These are phyloP conservation scores for Centrapalus pauciflorus DNA, from an alignment of 129 eudicot genomes.

Conservation along the genomic window DNA sequence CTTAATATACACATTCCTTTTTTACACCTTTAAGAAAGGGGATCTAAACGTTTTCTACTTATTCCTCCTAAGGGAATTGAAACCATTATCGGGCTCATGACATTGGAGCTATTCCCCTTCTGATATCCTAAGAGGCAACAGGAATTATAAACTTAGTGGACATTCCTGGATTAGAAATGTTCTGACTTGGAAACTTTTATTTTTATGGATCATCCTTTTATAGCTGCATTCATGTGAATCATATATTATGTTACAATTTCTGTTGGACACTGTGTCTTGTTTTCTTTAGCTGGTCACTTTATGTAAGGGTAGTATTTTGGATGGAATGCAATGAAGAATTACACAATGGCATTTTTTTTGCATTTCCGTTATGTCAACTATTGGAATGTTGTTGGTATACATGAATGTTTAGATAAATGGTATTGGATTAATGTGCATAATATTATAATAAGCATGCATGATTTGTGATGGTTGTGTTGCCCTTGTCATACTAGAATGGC, in stretches of 20 bases:
- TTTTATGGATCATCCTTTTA: background rate
- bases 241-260: background rate
- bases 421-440: too few species aligned
- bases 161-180: too few species aligned
- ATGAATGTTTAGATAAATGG: too few species aligned
- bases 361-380: too few species aligned
- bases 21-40: background rate
- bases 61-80: background rate
- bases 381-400: too few species aligned
- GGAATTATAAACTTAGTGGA: background rate
- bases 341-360: background rate
- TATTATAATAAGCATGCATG: background rate
- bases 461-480: background rate
- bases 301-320: background rate
- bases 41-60: background rate
- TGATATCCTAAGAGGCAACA: background rate
- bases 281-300: background rate
- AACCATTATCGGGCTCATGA: background rate
- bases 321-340: background rate
- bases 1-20: background rate
- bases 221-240: background rate
- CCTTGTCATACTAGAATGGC: background rate
- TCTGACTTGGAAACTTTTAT: background rate
- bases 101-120: background rate
- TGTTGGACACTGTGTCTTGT: background rate